Conservation (phyloP, 805 yeast genomes). For the Kluyveromyces nonfermentans region DNA sequence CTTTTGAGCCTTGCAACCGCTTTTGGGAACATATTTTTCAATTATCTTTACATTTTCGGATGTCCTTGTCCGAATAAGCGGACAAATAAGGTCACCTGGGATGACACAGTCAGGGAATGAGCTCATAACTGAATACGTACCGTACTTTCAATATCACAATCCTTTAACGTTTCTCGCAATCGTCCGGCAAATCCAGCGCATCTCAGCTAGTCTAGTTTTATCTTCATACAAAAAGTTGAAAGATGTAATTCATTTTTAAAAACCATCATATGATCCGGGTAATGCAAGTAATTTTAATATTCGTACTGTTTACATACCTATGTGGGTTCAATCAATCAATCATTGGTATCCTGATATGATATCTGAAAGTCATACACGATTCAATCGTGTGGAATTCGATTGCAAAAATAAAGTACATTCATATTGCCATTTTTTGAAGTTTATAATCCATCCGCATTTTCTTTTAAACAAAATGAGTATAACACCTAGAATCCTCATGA, state of each 20-base stretch:
- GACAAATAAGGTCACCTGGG: conserved; percentile 79
- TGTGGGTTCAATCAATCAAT: not conserved
- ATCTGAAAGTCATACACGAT: not conserved
- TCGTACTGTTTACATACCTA: not conserved
- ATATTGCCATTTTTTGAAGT: no score
- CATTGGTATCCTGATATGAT: not conserved
- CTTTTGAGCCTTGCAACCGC: conserved; percentile 48
- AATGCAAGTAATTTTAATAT: not conserved
- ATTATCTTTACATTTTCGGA: conserved; percentile 24
- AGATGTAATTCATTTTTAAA: not conserved
- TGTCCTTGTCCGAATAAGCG: conserved; percentile 36
- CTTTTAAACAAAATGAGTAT: conserved; percentile 70
- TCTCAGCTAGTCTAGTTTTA: not conserved
- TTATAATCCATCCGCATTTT: no score
- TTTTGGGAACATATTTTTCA: conserved; percentile 48
- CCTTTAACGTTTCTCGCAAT: not conserved
- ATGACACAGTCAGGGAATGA: conserved; percentile 39
- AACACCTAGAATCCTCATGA: conserved; percentile 67
- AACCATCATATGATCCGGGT: not conserved
- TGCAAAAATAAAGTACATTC: not conserved
- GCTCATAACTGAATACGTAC: not conserved
- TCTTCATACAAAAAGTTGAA: not conserved
- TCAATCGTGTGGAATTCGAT: not conserved
- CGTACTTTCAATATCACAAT: not conserved
- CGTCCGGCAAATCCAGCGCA: not conserved